These are phyloP conservation scores for Lipomyces oligophaga DNA, from an alignment of 805 yeast genomes.

Conservation along the genomic window DNA sequence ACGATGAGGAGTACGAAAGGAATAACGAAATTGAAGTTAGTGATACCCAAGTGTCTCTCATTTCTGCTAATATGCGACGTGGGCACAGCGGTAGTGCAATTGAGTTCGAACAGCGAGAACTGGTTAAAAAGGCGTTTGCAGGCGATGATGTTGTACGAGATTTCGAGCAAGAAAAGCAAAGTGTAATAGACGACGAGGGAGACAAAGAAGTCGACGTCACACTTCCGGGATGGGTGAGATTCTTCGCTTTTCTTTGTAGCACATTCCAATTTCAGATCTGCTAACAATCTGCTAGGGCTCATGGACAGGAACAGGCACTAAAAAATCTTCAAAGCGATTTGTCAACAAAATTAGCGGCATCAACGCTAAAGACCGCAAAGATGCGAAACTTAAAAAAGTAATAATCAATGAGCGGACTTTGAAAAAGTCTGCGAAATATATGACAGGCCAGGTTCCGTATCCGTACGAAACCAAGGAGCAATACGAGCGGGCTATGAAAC, in stretches of 20 bases:
- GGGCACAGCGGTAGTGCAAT: too few species aligned
- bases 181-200: conserved; percentile 67
- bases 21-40: conserved; percentile 44
- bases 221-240: conserved; percentile 77
- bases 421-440: conserved; percentile 81
- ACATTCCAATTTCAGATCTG: background rate
- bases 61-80: conserved; percentile 31
- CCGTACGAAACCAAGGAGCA: conserved; percentile 92
- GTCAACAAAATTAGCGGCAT: conserved; percentile 75
- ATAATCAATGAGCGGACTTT: conserved; percentile 84
- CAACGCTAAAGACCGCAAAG: conserved; percentile 68
- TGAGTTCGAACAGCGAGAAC: conserved; percentile 63
- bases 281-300: conserved; percentile 48
- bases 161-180: conserved; percentile 71
- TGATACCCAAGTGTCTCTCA: conserved; percentile 7
- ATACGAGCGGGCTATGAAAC: conserved; percentile 85
- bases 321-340: conserved; percentile 50
- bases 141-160: conserved; percentile 90
- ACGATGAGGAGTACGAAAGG: conserved; percentile 42
- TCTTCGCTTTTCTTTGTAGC: background rate
- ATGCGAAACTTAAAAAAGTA: conserved; percentile 70
- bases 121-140: conserved; percentile 90
- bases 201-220: conserved; percentile 83
- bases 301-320: conserved; percentile 75
- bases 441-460: conserved; percentile 86